Percentiles rank a stretch among this genome's conserved stretches.
These are phyloP conservation scores for Pseudogymnoascus pannorum DNA, from an alignment of 2,329 filamentous ascomycete genomes.

Conservation along the genomic window DNA sequence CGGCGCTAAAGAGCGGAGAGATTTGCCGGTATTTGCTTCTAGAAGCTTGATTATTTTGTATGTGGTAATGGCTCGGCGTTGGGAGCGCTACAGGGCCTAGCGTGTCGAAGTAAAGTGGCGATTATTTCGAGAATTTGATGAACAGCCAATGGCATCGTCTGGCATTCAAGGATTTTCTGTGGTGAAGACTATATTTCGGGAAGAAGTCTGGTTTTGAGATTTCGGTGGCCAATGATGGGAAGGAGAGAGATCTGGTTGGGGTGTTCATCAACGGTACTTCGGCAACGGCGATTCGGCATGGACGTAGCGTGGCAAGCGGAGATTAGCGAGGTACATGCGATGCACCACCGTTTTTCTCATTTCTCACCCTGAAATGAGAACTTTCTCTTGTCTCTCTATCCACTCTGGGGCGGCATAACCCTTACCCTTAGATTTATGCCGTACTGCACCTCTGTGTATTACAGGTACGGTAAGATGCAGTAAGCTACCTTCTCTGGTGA, in stretches of 20 bases:
- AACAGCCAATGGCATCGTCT: not conserved
- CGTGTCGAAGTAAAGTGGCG: not conserved
- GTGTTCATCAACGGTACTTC: constrained; percentile 3
- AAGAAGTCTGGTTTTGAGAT: not conserved
- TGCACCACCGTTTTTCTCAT: not conserved
- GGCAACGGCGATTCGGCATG: not conserved
- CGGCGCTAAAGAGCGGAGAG: not conserved
- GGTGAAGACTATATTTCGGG: not conserved
- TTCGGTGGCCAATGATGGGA: not conserved
- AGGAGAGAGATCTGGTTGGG: not conserved
- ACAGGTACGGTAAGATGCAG: not conserved
- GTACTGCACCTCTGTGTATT: not conserved
- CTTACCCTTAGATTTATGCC: constrained; percentile 3
- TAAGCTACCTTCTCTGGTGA: not conserved
- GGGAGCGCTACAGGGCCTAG: not conserved
- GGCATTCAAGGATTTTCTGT: not conserved
- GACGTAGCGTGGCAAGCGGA: not conserved
- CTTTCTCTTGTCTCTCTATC: not conserved
- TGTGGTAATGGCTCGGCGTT: constrained; percentile 2
- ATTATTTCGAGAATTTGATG: not conserved
- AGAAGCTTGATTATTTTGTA: constrained; percentile 1
- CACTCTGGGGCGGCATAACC: not conserved
- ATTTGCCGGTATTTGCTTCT: not conserved
- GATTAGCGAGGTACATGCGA: not conserved
- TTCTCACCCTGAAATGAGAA: not conserved